A percentile compares a stretch with the other conserved stretches of the same genome.
These are phyloP conservation scores for Ganoderma lingzhi DNA, from an alignment of 1,284 basidiomycete genomes.

Conservation along the genomic window DNA sequence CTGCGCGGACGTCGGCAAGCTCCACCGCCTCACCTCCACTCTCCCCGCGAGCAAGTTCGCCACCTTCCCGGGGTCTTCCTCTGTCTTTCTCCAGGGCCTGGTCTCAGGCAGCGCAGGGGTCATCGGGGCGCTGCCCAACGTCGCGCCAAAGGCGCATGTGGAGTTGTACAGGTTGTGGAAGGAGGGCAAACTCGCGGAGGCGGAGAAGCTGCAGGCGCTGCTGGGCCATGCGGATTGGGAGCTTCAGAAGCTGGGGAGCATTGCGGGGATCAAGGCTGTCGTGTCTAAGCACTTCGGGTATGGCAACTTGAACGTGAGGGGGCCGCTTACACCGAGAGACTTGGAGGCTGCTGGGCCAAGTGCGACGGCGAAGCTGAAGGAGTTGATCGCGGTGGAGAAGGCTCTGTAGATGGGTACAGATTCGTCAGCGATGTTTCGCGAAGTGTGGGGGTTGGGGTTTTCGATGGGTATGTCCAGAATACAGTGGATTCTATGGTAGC, in stretches of 20 bases:
- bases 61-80: slow-evolving; percentile 70
- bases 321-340: slow-evolving; percentile 61
- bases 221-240: slow-evolving; percentile 81
- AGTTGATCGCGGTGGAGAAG: slow-evolving; percentile 73
- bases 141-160: slow-evolving; percentile 78
- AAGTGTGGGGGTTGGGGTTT: not conserved
- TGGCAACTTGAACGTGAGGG: slow-evolving; percentile 63
- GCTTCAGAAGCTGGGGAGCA: slow-evolving; percentile 73
- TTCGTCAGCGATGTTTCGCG: not conserved
- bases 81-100: slow-evolving; percentile 74
- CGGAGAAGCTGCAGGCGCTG: slow-evolving; percentile 72
- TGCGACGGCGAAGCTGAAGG: slow-evolving; percentile 51
- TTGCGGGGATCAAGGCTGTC: slow-evolving; percentile 76
- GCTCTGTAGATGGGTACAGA: slow-evolving; percentile 44
- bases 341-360: slow-evolving; percentile 47
- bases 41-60: slow-evolving; percentile 63
- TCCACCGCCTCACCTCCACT: slow-evolving; percentile 73
- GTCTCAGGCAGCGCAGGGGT: slow-evolving; percentile 73
- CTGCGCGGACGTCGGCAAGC: slow-evolving; percentile 86
- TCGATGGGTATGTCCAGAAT: slow-evolving; percentile 23
- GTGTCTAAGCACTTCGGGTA: slow-evolving; percentile 76
- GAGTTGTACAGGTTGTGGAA: slow-evolving; percentile 67
- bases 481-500: slow-evolving; percentile 25
- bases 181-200: slow-evolving; percentile 68
- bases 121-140: slow-evolving; percentile 81